phyloP scores from a whole-genome alignment of 441 rosid species.

The Theobroma grandiflorum region DNA sequence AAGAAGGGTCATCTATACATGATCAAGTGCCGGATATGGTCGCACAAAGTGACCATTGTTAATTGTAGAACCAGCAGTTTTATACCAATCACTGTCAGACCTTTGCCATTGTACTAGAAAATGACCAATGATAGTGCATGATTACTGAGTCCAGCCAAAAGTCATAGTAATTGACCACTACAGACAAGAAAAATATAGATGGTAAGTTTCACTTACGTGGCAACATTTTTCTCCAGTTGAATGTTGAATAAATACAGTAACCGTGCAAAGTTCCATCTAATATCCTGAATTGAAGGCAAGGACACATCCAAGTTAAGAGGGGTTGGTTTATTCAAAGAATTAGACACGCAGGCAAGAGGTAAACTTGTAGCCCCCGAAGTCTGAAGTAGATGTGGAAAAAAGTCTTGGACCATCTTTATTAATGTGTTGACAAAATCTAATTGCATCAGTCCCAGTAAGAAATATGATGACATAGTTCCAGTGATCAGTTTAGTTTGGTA shows the following conservation, averaged over 20 bases:
- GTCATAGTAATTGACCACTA: neutral
- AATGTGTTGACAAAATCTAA: constrained; percentile 40
- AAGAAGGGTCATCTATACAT: neutral
- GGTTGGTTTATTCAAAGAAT: constrained; percentile 75
- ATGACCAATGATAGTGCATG: constrained; percentile 5
- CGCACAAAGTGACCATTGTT: neutral
- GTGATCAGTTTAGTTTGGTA: constrained; percentile 40
- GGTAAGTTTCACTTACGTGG: constrained; percentile 68
- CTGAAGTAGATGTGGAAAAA: constrained; percentile 45
- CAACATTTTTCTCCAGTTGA: constrained; percentile 91
- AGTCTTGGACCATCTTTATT: constrained; percentile 47
- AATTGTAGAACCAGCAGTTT: constrained; percentile 2
- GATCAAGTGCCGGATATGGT: neutral
- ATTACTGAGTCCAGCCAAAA: neutral
- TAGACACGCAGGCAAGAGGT: constrained; percentile 83
- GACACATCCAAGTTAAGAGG: constrained; percentile 83
- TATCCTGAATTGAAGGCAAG: constrained; percentile 74
- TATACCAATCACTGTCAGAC: neutral
- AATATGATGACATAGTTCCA: constrained; percentile 58
- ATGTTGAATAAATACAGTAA: constrained; percentile 84
- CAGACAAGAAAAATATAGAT: constrained; percentile 14
- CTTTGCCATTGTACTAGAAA: neutral
- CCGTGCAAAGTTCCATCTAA: constrained; percentile 78
- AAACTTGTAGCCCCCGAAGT: constrained; percentile 46
- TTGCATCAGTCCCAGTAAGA: constrained; percentile 47